Base-by-base conservation (phyloP, 2,329 filamentous ascomycete genomes). In the Paracorniculantispora psalliotae region DNA sequence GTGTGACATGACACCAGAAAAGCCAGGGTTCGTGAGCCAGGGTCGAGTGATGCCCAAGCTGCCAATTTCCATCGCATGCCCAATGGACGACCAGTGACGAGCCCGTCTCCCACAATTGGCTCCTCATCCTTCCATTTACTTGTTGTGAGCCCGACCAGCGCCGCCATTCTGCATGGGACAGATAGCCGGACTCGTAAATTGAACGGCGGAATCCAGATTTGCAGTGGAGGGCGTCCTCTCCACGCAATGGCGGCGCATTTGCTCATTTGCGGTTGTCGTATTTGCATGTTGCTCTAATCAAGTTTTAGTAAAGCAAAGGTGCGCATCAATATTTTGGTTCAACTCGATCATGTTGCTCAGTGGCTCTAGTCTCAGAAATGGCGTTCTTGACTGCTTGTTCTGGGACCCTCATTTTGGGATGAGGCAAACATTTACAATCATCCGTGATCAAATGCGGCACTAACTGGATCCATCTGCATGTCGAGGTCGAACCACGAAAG, bases 41-140 rank as follows among this genome's bases (percentile, higher is more conserved):
- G 54, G 44, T 41, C 35, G 19, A 57, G 43, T 57, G 44, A 57
- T 57, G 54, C 54, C 54, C 25, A 48, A 41, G 44, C 46, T n/a
- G 26, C 44, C 49, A 53, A 59, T 53, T 48, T 53, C 26, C 49
- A 28, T 41, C 5, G 19, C 25, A 46, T 53, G 48, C 41, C 57
- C 57, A 59, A 59, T 59, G 28, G 49, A 48, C 28, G 10, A 44
- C 17, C 49, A 41, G 49, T 41, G 23, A 39, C 43, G 21, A 44
- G 30, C 23, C 57, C 6, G 33, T 39, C 19, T 15, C 28, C 39
- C 26, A 4, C 57, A n/a, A 59, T 59, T 59, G 57, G 57, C 41
- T 26, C 39, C 28, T 28, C 30, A 47, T 46, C 30, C 28, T 37
- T 23, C 12, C 43, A 48, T 47, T 23, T 30, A 44, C 53, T 56